phyloP scores from a whole-genome alignment of 225 moss, liverwort and hornwort genomes.

The Pseudoscleropodium purum region DNA sequence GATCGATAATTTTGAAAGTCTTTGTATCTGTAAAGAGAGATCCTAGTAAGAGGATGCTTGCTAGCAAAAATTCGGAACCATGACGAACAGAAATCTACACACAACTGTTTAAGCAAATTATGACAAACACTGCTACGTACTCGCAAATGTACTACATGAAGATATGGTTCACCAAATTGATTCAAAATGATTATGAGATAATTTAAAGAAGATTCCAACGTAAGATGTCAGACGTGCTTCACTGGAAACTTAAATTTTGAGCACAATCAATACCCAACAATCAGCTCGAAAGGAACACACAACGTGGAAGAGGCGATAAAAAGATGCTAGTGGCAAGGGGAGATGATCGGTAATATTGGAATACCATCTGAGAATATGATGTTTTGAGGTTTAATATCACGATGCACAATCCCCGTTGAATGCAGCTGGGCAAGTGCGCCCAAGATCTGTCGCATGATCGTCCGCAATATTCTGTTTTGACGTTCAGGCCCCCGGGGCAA shows the following conservation, averaged over 20 bases:
- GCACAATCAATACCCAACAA: background rate
- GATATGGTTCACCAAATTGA: background rate
- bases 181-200: background rate
- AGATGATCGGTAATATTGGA: background rate
- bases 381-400: slow-evolving; percentile 97
- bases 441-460: slow-evolving; percentile 81
- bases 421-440: slow-evolving; percentile 64
- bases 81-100: background rate
- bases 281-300: background rate
- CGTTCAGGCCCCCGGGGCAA: slow-evolving; percentile 75
- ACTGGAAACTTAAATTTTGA: background rate
- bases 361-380: slow-evolving; percentile 91
- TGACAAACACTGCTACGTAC: background rate
- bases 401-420: slow-evolving; percentile 91
- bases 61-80: background rate
- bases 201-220: background rate
- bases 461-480: slow-evolving; percentile 71
- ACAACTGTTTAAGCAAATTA: background rate
- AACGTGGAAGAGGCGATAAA: background rate
- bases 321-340: background rate
- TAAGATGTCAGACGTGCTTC: background rate
- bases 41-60: background rate
- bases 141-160: background rate
- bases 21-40: slow-evolving; percentile 41
- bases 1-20: slow-evolving; percentile 90